Conservation (phyloP, 768 basidiomycete species). For the Tylopilus felleus region DNA sequence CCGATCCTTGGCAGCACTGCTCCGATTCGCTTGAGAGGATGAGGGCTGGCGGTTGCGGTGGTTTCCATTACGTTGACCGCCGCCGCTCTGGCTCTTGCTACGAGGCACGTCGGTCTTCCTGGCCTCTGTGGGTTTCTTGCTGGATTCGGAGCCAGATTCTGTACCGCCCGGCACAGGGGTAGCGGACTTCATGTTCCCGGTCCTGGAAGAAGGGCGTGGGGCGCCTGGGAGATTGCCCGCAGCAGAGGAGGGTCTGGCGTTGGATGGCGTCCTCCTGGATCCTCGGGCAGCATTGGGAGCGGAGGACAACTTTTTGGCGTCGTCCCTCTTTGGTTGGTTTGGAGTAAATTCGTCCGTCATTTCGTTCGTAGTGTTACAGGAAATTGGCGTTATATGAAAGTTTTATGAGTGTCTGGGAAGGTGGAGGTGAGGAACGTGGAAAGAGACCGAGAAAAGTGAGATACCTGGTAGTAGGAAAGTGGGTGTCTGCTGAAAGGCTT, state of each 20-base stretch:
- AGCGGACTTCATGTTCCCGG: conserved; percentile 58
- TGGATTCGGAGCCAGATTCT: conserved; percentile 75
- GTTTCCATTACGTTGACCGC: conserved; percentile 41
- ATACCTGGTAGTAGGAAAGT: conserved; percentile 48
- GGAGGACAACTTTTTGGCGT: conserved; percentile 54
- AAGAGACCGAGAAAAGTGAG: conserved; percentile 13
- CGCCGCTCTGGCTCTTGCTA: conserved; percentile 50
- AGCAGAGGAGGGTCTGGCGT: conserved; percentile 40
- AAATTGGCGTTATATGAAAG: conserved; percentile 36
- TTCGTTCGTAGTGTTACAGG: conserved; percentile 66
- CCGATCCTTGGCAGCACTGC: conserved; percentile 47
- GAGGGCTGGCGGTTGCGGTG: conserved; percentile 60
- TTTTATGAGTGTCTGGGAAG: conserved; percentile 47
- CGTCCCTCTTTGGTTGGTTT: conserved; percentile 61
- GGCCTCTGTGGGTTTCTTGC: conserved; percentile 54
- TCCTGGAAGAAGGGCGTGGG: conserved; percentile 59
- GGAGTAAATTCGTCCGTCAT: conserved; percentile 78
- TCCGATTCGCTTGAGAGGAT: conserved; percentile 54
- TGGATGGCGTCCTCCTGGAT: conserved; percentile 56
- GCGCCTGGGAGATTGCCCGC: conserved; percentile 42
- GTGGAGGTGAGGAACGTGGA: conserved; percentile 15
- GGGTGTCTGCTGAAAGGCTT: conserved; percentile 54
- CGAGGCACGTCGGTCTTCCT: conserved; percentile 51
- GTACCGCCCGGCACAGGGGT: conserved; percentile 36
- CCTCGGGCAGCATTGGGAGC: conserved; percentile 49